A percentile compares a stretch with the other conserved stretches of the same genome.
These are phyloP conservation scores for Solanum pimpinellifolium DNA, from an alignment of 257 asterid genomes.

Conservation along the genomic window DNA sequence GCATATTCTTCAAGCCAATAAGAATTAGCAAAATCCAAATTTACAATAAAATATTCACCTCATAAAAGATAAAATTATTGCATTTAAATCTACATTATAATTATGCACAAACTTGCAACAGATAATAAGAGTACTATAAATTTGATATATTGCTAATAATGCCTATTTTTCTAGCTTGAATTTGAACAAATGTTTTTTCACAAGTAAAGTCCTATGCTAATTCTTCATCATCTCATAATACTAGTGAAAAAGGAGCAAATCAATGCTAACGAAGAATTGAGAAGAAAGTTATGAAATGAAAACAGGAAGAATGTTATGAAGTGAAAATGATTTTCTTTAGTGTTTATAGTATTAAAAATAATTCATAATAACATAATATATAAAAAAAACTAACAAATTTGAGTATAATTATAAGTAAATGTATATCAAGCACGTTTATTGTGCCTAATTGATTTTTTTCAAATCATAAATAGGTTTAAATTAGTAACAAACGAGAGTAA, in stretches of 20 bases:
- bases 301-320: background rate
- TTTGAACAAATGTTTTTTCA: background rate
- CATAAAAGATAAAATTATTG: too few relatives aligned
- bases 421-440: too few relatives aligned
- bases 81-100: too few relatives aligned
- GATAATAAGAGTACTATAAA: background rate
- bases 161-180: too few relatives aligned
- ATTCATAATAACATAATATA: background rate
- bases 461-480: background rate
- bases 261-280: background rate
- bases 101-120: background rate
- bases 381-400: background rate
- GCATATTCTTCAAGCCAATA: background rate
- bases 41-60: too few relatives aligned
- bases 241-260: background rate
- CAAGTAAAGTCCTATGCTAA: background rate
- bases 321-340: background rate
- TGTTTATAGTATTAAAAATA: too few relatives aligned
- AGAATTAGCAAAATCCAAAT: too few relatives aligned
- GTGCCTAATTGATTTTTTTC: background rate
- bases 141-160: too few relatives aligned
- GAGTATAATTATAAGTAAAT: background rate
- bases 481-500: background rate
- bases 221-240: background rate
- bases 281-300: background rate